Conservation (phyloP, 441 rosid genomes). For the Biscutella laevigata region DNA sequence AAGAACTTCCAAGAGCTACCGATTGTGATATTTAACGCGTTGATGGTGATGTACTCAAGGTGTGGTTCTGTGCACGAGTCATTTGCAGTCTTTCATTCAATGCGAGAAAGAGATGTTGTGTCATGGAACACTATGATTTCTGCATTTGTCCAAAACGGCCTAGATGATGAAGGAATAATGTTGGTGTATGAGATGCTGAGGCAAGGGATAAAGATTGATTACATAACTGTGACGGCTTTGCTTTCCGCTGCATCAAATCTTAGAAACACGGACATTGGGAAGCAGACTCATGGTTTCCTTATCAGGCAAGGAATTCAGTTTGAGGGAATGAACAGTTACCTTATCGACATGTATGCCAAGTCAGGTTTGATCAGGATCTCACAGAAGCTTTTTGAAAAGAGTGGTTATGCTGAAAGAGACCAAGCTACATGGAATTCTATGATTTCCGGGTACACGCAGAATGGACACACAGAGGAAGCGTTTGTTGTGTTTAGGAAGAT, state of each 20-base stretch:
- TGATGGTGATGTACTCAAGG: slow-evolving; percentile 74
- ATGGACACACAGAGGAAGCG: slow-evolving; percentile 49
- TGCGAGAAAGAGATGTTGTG: slow-evolving; percentile 63
- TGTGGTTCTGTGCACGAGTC: slow-evolving; percentile 52
- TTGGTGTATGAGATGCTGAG: slow-evolving; percentile 74
- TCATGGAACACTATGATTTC: slow-evolving; percentile 86
- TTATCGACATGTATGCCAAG: slow-evolving; percentile 80
- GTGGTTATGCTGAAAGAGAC: slow-evolving; percentile 33
- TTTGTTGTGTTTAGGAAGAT: slow-evolving; percentile 43
- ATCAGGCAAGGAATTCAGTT: slow-evolving; percentile 50
- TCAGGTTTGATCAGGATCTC: slow-evolving; percentile 54
- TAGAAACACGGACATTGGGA: slow-evolving; percentile 54
- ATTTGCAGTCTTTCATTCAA: slow-evolving; percentile 51
- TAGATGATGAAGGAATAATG: slow-evolving; percentile 79
- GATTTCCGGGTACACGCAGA: slow-evolving; percentile 73
- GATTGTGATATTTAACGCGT: slow-evolving; percentile 43
- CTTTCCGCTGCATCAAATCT: slow-evolving; percentile 87
- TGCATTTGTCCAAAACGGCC: slow-evolving; percentile 68
- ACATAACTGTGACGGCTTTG: slow-evolving; percentile 61
- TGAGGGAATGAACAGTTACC: slow-evolving; percentile 73
- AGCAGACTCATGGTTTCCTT: slow-evolving; percentile 73
- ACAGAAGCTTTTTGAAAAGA: slow-evolving; percentile 35
- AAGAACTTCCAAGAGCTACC: slow-evolving; percentile 46
- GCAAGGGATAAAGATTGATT: slow-evolving; percentile 53
- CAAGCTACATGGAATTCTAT: slow-evolving; percentile 89